These are phyloP conservation scores for Lignosus rhinocerotis DNA, from an alignment of 1,284 basidiomycete genomes.

Conservation along the genomic window DNA sequence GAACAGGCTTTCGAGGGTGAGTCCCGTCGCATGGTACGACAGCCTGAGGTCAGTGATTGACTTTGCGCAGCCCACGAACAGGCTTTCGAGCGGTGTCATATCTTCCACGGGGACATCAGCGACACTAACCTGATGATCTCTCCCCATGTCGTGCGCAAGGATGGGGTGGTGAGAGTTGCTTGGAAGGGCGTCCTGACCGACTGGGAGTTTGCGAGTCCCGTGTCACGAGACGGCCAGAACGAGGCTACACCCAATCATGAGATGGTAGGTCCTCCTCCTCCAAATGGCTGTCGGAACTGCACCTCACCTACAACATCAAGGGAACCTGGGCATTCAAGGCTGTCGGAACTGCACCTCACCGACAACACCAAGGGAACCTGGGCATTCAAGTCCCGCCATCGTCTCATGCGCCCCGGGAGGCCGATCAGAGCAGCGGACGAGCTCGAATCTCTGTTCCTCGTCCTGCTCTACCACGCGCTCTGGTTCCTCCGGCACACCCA, in stretches of 20 bases:
- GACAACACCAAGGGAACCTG: slow-evolving; percentile 1
- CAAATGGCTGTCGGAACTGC: neutral
- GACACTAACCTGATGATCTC: slow-evolving; percentile 10
- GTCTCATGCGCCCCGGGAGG: neutral
- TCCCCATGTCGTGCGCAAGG: neutral
- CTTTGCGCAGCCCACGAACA: slow-evolving; percentile 3
- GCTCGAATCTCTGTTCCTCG: slow-evolving; percentile 15
- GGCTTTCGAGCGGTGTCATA: neutral
- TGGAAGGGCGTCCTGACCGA: slow-evolving; percentile 12
- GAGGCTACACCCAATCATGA: neutral
- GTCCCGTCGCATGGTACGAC: too few species aligned
- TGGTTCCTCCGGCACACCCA: slow-evolving; percentile 4
- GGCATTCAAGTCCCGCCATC: slow-evolving; percentile 1
- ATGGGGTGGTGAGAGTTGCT: neutral
- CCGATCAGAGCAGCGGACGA: slow-evolving; percentile 8
- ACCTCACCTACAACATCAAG: neutral
- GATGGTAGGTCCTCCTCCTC: neutral
- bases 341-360: neutral
- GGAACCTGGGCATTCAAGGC: slow-evolving; percentile 13
- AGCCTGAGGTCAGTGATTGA: neutral
- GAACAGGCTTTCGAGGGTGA: slow-evolving; percentile 1
- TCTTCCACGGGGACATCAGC: slow-evolving; percentile 17
- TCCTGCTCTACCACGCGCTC: slow-evolving; percentile 9
- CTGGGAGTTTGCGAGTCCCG: slow-evolving; percentile 12
- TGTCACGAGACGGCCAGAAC: neutral